Evolutionary conservation across 169 alveolate species (phyloP), one percentile per base, ranked within the genome.

Genomic region (Eimeria praecox): DNA sequence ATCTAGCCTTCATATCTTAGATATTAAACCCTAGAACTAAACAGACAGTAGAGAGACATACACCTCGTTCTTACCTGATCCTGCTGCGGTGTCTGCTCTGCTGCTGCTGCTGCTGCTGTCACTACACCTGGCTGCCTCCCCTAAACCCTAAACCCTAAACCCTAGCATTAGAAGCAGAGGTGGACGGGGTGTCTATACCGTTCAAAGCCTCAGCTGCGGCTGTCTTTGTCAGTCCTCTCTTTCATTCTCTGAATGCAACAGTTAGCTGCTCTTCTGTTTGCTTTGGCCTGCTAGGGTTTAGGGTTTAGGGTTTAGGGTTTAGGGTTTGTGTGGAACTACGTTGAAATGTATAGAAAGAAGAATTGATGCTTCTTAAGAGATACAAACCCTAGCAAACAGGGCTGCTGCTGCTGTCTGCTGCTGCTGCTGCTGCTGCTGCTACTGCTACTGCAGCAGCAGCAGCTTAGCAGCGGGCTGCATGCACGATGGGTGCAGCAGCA

Each of bases 331-430:
- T 96, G 22, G 98, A n/a, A n/a, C n/a, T n/a, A n/a, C n/a, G n/a
- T n/a, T n/a, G n/a, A n/a, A n/a, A n/a, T n/a, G n/a, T n/a, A n/a
- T n/a, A n/a, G n/a, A n/a, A n/a, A n/a, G n/a, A n/a, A n/a, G n/a
- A n/a, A n/a, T n/a, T n/a, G n/a, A 90, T 97, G 97, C 80, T 96
- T 96, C 92, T 96, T n/a, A n/a, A 56, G 56, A 49, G 56, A 49
- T 16, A 56, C 66, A 56, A 98, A 98, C 80, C 56, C 82, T 49
- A 66, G 16, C 42, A 12, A 1, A 12, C 16, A 71, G 33, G 35
- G 52, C 54, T 6, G 83, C 40, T 12, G 75, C 2, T n/a, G 33
- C 38, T 24, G 38, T 12, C 59, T 4, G 75, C 75, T 4, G 75
- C 75, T 4, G 75, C 75, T 4, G 75, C 75, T 4, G 75, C 75